These are phyloP conservation scores for Wickerhamiella sergipiensis DNA, from an alignment of 805 yeast genomes.

Conservation along the genomic window DNA sequence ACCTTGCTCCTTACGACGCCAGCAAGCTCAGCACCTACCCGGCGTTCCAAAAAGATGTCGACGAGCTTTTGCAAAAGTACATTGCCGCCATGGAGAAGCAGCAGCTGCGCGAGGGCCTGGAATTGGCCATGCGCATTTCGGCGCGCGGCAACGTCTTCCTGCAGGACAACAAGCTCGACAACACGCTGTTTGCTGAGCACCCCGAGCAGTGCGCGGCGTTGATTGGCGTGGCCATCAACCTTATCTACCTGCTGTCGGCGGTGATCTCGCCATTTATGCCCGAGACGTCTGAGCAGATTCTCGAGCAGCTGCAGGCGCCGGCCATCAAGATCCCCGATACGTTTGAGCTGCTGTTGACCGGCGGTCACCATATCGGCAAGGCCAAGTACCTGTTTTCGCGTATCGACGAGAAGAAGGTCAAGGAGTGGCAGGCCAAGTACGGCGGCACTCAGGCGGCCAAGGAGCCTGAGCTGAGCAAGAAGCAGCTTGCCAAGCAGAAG, in stretches of 20 bases:
- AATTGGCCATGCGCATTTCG: constrained; percentile 79
- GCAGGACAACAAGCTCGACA: constrained; percentile 92
- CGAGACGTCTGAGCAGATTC: constrained; percentile 54
- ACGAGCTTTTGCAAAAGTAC: constrained; percentile 47
- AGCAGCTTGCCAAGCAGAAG: constrained; percentile 4
- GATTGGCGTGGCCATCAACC: constrained; percentile 78
- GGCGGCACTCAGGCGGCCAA: constrained; percentile 40
- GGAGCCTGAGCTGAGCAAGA: constrained; percentile 4
- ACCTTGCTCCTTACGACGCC: constrained; percentile 53
- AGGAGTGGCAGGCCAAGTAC: constrained; percentile 70
- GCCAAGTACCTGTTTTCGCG: constrained; percentile 86
- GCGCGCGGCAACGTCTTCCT: constrained; percentile 89
- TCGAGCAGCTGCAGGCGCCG: constrained; percentile 74
- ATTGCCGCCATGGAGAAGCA: constrained; percentile 61
- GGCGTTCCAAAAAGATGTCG: constrained; percentile 36
- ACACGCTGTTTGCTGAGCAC: constrained; percentile 56
- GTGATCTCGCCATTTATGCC: constrained; percentile 86
- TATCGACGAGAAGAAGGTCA: constrained; percentile 81
- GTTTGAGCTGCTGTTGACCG: constrained; percentile 52
- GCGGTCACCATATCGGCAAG: constrained; percentile 79
- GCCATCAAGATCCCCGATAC: constrained; percentile 60
- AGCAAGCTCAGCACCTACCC: constrained; percentile 35
- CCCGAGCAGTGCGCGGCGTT: constrained; percentile 85
- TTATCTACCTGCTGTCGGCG: constrained; percentile 75
- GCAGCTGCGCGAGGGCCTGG: constrained; percentile 71